Base-by-base conservation (phyloP, 1,284 basidiomycete species). In the Wallemia hederae region DNA sequence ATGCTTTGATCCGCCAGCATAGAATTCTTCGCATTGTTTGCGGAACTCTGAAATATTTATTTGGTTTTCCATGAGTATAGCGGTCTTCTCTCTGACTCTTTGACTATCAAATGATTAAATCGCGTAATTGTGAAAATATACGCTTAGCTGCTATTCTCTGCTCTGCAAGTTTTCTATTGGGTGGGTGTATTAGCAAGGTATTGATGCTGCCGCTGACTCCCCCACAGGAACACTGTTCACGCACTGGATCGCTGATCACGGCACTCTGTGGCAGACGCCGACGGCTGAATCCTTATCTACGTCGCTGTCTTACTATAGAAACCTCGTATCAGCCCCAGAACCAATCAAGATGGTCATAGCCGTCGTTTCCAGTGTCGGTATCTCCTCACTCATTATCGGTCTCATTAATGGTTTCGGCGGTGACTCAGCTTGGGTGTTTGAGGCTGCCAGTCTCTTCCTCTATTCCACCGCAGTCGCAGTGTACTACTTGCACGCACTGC, bases 221-320 rank as follows among this genome's bases (percentile, higher is more conserved):
- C 7, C 25, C 5, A 7, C 19, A 58, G 56, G 56, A 3, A 26
- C 27, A 2, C 5, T 58, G n/a, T 58, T 58, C 24, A 58, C 56
- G 27, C 56, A 58, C 25, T 58, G 56, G 56, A 58, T 58, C 19
- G 56, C 56, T 5, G 56, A 58, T 28, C 56, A 58, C 25, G 56
- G 56, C 24, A 58, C 56, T 9, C 25, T 58, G 17, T 58, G 56
- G 56, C 56, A 58, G 24, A 58, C 56, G 7, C 56, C 56, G 17
- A 58, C 56, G 9, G 7, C 56, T 19, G 25, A 58, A 11, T 58
- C 56, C 2, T 24, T 58, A 3, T 26, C 24, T n/a, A 58, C 56
- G 3, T 9, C 56, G 14, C 25, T 58, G 7, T 58, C 56, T 3
- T 58, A 58, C 56, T 58, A 58, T 28, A 3, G 56, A 5, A 28